A percentile compares a stretch with the other conserved stretches of the same genome.
Evolutionary conservation across 176 grass and related monocot genomes (phyloP).

Genomic region (Musa acuminata): DNA sequence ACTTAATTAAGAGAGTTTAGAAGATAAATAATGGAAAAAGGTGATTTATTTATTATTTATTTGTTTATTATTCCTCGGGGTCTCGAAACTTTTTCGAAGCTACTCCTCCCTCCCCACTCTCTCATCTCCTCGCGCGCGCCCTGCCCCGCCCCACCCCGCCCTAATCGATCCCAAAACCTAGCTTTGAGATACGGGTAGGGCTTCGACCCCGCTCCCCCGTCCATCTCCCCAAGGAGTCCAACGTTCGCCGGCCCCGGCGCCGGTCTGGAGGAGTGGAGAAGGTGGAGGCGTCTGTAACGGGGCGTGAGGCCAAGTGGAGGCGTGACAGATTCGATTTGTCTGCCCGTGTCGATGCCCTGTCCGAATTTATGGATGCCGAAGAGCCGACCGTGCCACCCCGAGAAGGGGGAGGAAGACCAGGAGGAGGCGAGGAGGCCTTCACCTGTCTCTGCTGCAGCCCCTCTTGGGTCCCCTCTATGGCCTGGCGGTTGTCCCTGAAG

Average conservation of each 20-base stretch:
- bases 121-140: not conserved
- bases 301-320: not conserved
- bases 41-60: too few species aligned
- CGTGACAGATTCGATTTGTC: not conserved
- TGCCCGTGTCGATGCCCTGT: not conserved
- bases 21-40: too few species aligned
- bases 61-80: too few species aligned
- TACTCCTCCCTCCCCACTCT: not conserved
- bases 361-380: not conserved
- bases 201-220: not conserved
- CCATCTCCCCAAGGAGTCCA: not conserved
- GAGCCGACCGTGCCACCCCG: not conserved
- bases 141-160: not conserved
- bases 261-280: not conserved
- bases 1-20: too few species aligned
- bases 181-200: too few species aligned
- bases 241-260: not conserved
- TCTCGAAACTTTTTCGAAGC: not conserved
- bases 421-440: not conserved
- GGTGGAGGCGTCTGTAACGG: not conserved
- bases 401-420: not conserved
- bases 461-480: not conserved
- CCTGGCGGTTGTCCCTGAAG: not conserved
- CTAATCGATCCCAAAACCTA: too few species aligned
- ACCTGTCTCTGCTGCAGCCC: constrained; percentile 6